Conservation (phyloP, 441 rosid species). For the Corymbia citriodora region DNA sequence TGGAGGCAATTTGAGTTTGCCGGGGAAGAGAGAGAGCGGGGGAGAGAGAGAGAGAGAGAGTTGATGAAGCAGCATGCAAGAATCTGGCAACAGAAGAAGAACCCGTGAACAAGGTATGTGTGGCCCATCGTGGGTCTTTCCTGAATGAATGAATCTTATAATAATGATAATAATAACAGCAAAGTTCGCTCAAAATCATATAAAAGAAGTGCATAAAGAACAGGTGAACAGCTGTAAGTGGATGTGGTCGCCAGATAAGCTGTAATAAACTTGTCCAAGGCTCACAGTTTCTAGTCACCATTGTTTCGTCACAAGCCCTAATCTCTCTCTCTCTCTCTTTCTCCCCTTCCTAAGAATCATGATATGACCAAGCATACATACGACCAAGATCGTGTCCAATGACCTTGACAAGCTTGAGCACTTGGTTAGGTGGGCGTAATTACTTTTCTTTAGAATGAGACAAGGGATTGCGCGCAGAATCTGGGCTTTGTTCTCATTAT, state of each 20-base stretch:
- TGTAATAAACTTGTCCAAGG: not conserved
- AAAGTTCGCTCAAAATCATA: not conserved
- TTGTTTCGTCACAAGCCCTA: not conserved
- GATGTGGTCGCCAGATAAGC: not conserved
- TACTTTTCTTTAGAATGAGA: not conserved
- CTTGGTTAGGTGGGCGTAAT: not conserved
- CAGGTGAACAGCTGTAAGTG: not conserved
- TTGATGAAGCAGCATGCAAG: slow-evolving; percentile 23
- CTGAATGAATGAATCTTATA: slow-evolving; percentile 12
- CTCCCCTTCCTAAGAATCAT: not conserved
- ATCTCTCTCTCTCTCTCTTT: not conserved
- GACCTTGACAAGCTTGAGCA: not conserved
- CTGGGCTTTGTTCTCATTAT: not conserved
- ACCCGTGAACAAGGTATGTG: slow-evolving; percentile 36
- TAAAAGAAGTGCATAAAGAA: not conserved
- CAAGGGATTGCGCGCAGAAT: not conserved
- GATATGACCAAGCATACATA: not conserved
- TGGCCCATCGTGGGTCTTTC: slow-evolving; percentile 14
- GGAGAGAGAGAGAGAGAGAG: not conserved
- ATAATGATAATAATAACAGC: not conserved
- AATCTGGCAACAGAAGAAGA: slow-evolving; percentile 42
- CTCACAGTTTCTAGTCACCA: not conserved
- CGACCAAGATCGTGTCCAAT: not conserved
- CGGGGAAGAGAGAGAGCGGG: not conserved
- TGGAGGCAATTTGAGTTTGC: not conserved